These are phyloP conservation scores for Yamadazyma laniorum DNA, from an alignment of 805 yeast species.

Conservation along the genomic window DNA sequence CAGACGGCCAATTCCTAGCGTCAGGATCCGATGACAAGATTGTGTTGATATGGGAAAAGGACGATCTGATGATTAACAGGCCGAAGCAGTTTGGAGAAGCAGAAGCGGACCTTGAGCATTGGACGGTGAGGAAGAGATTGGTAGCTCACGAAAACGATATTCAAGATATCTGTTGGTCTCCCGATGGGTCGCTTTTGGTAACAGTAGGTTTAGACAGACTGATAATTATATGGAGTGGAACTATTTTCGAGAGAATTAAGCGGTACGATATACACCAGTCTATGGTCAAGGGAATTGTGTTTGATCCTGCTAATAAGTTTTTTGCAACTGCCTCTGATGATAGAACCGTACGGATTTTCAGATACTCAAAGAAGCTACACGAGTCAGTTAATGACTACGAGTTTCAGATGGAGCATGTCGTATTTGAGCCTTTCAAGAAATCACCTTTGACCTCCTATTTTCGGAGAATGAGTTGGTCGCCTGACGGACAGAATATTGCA, in stretches of 20 bases:
- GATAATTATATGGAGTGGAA: slow-evolving; percentile 90
- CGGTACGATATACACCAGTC: slow-evolving; percentile 91
- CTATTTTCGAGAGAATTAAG: slow-evolving; percentile 85
- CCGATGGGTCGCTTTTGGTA: slow-evolving; percentile 85
- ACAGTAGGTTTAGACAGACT: slow-evolving; percentile 94
- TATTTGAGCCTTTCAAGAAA: slow-evolving; percentile 79
- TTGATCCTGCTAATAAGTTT: slow-evolving; percentile 97
- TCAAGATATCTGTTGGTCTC: slow-evolving; percentile 98
- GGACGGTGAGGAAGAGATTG: slow-evolving; percentile 89
- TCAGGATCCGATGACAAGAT: slow-evolving; percentile 95
- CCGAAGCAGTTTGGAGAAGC: slow-evolving; percentile 65
- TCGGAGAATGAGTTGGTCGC: slow-evolving; percentile 83
- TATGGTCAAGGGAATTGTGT: slow-evolving; percentile 93
- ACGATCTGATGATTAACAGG: slow-evolving; percentile 60
- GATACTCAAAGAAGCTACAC: slow-evolving; percentile 66
- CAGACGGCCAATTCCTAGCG: slow-evolving; percentile 87
- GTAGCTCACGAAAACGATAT: slow-evolving; percentile 98
- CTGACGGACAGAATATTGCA: slow-evolving; percentile 84
- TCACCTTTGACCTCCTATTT: slow-evolving; percentile 93
- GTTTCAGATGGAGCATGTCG: slow-evolving; percentile 81
- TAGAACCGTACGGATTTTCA: slow-evolving; percentile 80
- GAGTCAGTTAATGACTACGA: slow-evolving; percentile 60
- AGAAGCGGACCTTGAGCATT: slow-evolving; percentile 74
- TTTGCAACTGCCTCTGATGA: slow-evolving; percentile 98
- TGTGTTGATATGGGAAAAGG: slow-evolving; percentile 88